Percentiles rank a stretch among this genome's conserved stretches.
Evolutionary conservation across 192 early-diverging fungal species (phyloP).

Genomic region (Rhizoclosmatium sp.): DNA sequence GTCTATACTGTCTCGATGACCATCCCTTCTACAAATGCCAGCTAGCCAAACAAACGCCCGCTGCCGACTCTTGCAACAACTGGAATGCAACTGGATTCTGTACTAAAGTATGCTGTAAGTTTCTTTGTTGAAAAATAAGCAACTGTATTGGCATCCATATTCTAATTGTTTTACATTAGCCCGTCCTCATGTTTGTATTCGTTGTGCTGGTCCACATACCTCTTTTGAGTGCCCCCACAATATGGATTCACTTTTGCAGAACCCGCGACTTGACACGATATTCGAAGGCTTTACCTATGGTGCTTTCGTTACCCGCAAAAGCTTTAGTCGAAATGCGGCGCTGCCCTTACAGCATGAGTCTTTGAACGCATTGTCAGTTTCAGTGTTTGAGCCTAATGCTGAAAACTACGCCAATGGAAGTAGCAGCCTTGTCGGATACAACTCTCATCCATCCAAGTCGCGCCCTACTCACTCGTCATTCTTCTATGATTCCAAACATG

Average conservation of each 20-base stretch:
- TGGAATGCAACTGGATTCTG: constrained; percentile 29
- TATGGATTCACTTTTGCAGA: background rate
- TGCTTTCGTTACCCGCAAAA: background rate
- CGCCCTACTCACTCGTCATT: no score
- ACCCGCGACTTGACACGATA: background rate
- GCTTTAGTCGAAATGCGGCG: background rate
- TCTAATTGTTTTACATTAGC: background rate
- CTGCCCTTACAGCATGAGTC: no score
- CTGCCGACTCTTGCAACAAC: constrained; percentile 9
- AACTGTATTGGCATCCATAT: background rate
- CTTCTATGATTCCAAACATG: no score
- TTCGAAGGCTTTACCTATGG: background rate
- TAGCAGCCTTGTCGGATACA: background rate
- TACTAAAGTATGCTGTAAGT: background rate
- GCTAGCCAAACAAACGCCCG: background rate
- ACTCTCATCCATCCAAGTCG: background rate
- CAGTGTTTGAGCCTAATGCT: background rate
- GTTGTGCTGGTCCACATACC: background rate
- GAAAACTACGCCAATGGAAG: background rate
- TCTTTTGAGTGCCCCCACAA: background rate
- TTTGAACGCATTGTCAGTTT: background rate
- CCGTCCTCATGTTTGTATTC: background rate
- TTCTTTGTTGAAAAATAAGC: background rate
- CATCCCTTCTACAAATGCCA: background rate
- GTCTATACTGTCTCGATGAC: constrained; percentile 18